These are phyloP conservation scores for Batkoa obscura DNA, from an alignment of 371 early-diverging fungal species.

Conservation along the genomic window DNA sequence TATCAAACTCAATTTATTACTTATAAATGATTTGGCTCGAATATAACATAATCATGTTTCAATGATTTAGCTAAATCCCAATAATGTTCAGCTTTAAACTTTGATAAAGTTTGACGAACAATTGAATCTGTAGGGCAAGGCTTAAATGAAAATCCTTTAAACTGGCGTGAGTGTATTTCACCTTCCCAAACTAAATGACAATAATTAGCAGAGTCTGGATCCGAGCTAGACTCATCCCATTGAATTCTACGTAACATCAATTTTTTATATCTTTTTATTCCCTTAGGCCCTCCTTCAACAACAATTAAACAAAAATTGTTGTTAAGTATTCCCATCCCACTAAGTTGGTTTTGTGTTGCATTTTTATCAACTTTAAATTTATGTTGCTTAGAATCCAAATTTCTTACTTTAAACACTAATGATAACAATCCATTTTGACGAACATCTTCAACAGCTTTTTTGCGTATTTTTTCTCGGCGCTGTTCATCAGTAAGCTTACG, in stretches of 20 bases:
- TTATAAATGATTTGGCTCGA: neutral
- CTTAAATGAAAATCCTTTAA: constrained; percentile 54
- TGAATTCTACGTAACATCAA: constrained; percentile 89
- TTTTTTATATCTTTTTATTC: constrained; percentile 78
- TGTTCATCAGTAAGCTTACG: constrained; percentile 76
- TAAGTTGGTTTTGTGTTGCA: constrained; percentile 64
- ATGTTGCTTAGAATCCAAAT: constrained; percentile 44
- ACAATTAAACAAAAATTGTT: constrained; percentile 58
- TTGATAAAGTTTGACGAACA: constrained; percentile 47
- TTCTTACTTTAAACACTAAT: constrained; percentile 31
- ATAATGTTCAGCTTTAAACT: constrained; percentile 47
- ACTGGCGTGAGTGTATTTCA: constrained; percentile 46
- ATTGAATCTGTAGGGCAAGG: constrained; percentile 51
- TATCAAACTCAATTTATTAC: neutral
- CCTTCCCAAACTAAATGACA: constrained; percentile 91
- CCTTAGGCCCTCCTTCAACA: constrained; percentile 86
- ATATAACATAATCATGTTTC: constrained; percentile 1
- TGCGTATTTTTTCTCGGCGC: constrained; percentile 46
- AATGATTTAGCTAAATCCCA: constrained; percentile 58
- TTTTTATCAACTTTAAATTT: constrained; percentile 77
- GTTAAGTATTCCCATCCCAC: constrained; percentile 59
- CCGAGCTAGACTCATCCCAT: constrained; percentile 41
- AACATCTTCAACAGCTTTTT: constrained; percentile 56
- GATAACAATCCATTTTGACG: constrained; percentile 8
- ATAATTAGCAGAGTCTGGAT: constrained; percentile 34